phyloP scores from a whole-genome alignment of 2,329 filamentous ascomycete genomes.

The Ciborinia camelliae region DNA sequence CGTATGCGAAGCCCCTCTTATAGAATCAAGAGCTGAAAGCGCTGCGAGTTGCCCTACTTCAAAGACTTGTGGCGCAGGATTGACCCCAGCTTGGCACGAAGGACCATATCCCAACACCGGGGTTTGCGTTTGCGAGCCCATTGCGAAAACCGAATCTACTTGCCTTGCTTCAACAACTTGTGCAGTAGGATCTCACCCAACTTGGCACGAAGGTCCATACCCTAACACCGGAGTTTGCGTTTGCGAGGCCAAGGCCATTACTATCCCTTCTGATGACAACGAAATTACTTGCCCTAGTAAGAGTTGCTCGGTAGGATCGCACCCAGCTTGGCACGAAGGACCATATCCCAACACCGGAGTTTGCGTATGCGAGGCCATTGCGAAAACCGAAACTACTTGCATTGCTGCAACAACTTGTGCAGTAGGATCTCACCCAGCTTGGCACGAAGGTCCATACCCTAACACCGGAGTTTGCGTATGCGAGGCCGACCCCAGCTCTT shows the following conservation, averaged over 20 bases:
- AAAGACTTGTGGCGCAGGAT: no score
- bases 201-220: no score
- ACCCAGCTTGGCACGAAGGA: no score
- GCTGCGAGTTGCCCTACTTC: conserved; percentile 22
- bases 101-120: conserved; percentile 14
- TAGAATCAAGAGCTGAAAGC: conserved; percentile 16
- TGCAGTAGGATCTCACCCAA: neutral
- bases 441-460: no score
- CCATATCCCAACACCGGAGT: conserved; percentile 5
- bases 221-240: conserved; percentile 3
- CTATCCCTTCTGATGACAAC: no score
- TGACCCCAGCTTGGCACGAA: no score
- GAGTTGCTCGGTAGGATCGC: neutral
- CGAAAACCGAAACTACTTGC: conserved; percentile 10
- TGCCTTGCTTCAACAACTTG: conserved; percentile 11
- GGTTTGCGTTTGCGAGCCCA: conserved; percentile 19
- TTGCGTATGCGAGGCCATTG: conserved; percentile 14
- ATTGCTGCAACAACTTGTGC: conserved; percentile 8
- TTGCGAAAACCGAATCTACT: conserved; percentile 6
- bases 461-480: conserved; percentile 5
- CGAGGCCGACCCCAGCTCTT: conserved; percentile 9
- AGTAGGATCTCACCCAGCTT: conserved; percentile 8
- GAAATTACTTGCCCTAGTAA: conserved; percentile 8
- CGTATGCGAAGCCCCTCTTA: conserved; percentile 18
- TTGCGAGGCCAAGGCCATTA: conserved; percentile 11